These are phyloP conservation scores for Plasmodium knowlesi DNA, from an alignment of 169 alveolate genomes.

Conservation along the genomic window DNA sequence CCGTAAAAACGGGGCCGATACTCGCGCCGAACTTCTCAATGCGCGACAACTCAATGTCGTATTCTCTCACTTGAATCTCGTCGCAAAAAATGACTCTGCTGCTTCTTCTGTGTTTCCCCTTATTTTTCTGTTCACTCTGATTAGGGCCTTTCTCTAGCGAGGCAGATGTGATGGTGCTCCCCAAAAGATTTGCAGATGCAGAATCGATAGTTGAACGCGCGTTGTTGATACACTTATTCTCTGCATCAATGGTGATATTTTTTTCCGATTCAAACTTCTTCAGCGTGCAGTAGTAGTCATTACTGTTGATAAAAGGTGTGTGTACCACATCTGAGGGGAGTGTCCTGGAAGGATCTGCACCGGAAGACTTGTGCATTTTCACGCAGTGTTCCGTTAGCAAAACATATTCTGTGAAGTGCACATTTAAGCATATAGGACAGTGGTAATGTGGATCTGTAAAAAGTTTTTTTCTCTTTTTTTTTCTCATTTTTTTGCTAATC, in stretches of 20 bases:
- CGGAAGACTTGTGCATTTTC: slow-evolving; percentile 46
- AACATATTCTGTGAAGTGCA: slow-evolving; percentile 27
- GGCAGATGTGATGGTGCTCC: not conserved
- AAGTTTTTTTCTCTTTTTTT: slow-evolving; percentile 37
- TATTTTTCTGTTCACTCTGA: not conserved
- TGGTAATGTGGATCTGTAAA: slow-evolving; percentile 60
- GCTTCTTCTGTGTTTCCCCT: slow-evolving; percentile 12
- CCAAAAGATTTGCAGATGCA: not conserved
- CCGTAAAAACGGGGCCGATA: slow-evolving; percentile 76
- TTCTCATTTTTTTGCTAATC: slow-evolving; percentile 5
- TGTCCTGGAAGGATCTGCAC: slow-evolving; percentile 61
- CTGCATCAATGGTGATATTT: not conserved
- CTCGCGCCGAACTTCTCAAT: slow-evolving; percentile 82
- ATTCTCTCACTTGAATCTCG: slow-evolving; percentile 76
- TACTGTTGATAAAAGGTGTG: slow-evolving; percentile 59
- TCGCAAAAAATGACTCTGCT: slow-evolving; percentile 75
- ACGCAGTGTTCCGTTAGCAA: slow-evolving; percentile 31
- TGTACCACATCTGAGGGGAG: slow-evolving; percentile 48
- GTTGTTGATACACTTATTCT: not conserved
- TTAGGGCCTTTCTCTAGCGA: not conserved
- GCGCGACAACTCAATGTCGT: slow-evolving; percentile 79
- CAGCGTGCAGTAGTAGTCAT: slow-evolving; percentile 37
- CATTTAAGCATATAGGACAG: slow-evolving; percentile 46
- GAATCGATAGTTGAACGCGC: not conserved
- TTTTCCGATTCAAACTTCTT: slow-evolving; percentile 24